These are phyloP conservation scores for Amanita muscaria DNA, from an alignment of 768 basidiomycete genomes.

Conservation along the genomic window DNA sequence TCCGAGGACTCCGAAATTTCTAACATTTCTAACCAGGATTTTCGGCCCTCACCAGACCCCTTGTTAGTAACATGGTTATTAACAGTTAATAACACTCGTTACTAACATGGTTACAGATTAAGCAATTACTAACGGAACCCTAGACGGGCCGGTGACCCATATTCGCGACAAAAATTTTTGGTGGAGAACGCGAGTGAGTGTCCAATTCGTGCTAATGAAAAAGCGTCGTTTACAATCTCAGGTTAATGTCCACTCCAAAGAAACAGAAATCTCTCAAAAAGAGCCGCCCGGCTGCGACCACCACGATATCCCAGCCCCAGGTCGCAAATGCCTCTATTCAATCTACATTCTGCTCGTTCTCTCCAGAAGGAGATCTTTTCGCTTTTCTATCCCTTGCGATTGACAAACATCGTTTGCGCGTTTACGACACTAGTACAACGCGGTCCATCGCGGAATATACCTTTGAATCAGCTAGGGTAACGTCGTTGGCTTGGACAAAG, in stretches of 20 bases:
- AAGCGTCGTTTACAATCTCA: not conserved
- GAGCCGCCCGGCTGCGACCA: constrained; percentile 47
- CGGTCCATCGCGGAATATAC: constrained; percentile 50
- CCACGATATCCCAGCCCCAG: constrained; percentile 46
- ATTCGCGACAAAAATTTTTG: constrained; percentile 4
- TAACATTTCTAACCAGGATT: no score
- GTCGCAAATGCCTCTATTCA: constrained; percentile 38
- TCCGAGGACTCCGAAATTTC: no score
- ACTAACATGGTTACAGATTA: no score
- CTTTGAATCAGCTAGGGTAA: constrained; percentile 46
- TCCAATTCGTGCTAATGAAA: constrained; percentile 1
- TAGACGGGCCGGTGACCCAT: no score
- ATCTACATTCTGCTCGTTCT: constrained; percentile 47
- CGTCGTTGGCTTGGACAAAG: constrained; percentile 43
- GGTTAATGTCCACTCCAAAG: constrained; percentile 32
- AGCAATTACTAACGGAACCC: no score
- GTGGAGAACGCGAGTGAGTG: not conserved
- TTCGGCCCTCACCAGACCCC: no score
- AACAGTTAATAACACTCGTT: no score
- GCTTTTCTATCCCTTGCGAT: constrained; percentile 56
- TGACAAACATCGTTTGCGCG: constrained; percentile 63
- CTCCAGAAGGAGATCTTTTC: constrained; percentile 45
- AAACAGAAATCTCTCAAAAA: constrained; percentile 44
- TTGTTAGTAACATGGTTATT: no score
- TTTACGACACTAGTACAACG: constrained; percentile 50